phyloP scores from a whole-genome alignment of 176 grass and related monocot species.

The Alloteropsis semialata region DNA sequence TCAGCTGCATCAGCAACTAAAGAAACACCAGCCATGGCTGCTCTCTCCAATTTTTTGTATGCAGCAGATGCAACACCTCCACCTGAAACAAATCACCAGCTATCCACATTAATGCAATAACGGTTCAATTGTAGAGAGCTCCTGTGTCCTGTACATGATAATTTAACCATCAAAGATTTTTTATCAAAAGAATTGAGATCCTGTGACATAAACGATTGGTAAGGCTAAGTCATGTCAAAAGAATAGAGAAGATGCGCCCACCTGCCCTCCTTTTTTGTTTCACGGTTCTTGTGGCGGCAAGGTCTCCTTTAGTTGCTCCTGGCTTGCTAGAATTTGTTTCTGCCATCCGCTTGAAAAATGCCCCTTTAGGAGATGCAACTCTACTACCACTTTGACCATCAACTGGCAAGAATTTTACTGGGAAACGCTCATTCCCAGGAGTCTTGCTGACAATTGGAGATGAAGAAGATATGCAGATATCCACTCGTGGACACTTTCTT shows the following conservation, averaged over 20 bases:
- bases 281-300: constrained; percentile 64
- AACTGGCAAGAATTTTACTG: constrained; percentile 50
- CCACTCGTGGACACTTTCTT: constrained; percentile 70
- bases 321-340: constrained; percentile 60
- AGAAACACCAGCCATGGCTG: constrained; percentile 94
- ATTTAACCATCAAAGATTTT: constrained; percentile 11
- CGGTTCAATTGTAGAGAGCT: constrained; percentile 6
- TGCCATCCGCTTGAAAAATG: constrained; percentile 46
- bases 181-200: background rate
- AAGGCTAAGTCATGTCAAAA: constrained; percentile 21
- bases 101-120: constrained; percentile 35
- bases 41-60: constrained; percentile 96
- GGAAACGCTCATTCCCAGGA: constrained; percentile 51
- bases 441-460: constrained; percentile 45
- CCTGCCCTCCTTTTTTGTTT: constrained; percentile 93
- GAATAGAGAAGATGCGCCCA: constrained; percentile 32
- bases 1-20: constrained; percentile 99
- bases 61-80: constrained; percentile 63
- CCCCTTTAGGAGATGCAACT: constrained; percentile 56
- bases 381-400: constrained; percentile 63
- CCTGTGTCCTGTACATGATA: background rate
- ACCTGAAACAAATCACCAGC: constrained; percentile 36
- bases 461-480: constrained; percentile 55
- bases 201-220: constrained; percentile 22
- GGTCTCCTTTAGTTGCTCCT: constrained; percentile 59